phyloP scores from a whole-genome alignment of 176 grass and related monocot genomes.

The Phoenix dactylifera region DNA sequence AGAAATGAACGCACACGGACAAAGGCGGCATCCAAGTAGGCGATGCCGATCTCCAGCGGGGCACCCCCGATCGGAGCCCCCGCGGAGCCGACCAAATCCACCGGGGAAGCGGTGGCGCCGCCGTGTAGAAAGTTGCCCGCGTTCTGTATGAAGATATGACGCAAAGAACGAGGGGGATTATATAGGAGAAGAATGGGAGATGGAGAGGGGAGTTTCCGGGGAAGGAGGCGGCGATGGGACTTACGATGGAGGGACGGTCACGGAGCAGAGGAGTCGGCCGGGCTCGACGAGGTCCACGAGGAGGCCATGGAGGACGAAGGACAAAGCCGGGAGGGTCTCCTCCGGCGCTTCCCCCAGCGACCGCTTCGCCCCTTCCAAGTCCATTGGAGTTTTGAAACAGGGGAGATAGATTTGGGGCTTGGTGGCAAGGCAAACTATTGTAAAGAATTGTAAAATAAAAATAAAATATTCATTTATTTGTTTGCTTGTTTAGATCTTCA shows the following conservation, averaged over 20 bases:
- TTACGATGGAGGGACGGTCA: slow-evolving; percentile 63
- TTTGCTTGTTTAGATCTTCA: too few species aligned
- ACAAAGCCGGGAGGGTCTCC: slow-evolving; percentile 30
- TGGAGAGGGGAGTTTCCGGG: background rate
- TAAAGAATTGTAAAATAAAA: too few species aligned
- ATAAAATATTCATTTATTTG: too few species aligned
- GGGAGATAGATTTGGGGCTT: too few species aligned
- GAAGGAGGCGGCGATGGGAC: background rate
- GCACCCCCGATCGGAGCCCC: too few species aligned
- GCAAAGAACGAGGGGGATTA: background rate
- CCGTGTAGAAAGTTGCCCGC: slow-evolving; percentile 74
- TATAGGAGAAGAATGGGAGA: background rate
- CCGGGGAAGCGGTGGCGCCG: slow-evolving; percentile 64
- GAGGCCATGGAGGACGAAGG: slow-evolving; percentile 69
- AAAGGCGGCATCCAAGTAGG: slow-evolving; percentile 53
- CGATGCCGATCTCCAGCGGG: slow-evolving; percentile 82
- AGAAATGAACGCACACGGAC: too few species aligned
- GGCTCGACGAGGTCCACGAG: slow-evolving; percentile 42
- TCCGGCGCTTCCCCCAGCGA: slow-evolving; percentile 44
- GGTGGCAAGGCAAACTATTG: too few species aligned
- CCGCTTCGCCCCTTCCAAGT: slow-evolving; percentile 36
- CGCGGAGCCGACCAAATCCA: slow-evolving; percentile 65
- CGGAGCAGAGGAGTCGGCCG: slow-evolving; percentile 58
- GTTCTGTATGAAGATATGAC: slow-evolving; percentile 32
- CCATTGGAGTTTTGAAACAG: background rate